These are phyloP conservation scores for Moniliophthora roreri DNA, from an alignment of 1,284 basidiomycete genomes.

Conservation along the genomic window DNA sequence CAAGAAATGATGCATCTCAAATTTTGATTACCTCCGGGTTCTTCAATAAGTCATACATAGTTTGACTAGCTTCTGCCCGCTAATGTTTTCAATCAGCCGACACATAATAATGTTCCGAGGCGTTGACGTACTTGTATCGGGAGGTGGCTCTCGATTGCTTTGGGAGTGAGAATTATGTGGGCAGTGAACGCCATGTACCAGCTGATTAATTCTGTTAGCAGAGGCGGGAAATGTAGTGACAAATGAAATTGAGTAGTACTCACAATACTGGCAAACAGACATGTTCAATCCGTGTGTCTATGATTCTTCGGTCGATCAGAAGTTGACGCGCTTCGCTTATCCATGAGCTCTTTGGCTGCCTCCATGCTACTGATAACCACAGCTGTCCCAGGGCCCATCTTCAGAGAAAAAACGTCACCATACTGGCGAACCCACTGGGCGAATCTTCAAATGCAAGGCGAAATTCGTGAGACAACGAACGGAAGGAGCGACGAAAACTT, in stretches of 20 bases:
- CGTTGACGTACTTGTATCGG: too few relatives aligned
- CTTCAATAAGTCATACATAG: background rate
- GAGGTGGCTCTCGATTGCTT: too few relatives aligned
- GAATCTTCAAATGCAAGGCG: slow-evolving; percentile 18
- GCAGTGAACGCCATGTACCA: too few relatives aligned
- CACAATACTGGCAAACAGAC: slow-evolving; percentile 3
- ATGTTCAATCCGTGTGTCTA: slow-evolving; percentile 14
- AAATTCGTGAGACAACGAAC: background rate
- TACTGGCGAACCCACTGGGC: slow-evolving; percentile 26
- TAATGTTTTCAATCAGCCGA: background rate
- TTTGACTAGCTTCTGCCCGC: slow-evolving; percentile 19
- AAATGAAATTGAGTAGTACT: background rate
- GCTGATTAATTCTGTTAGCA: too few relatives aligned
- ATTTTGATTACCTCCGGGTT: background rate
- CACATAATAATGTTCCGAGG: too few relatives aligned
- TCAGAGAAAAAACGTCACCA: slow-evolving; percentile 27
- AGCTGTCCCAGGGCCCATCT: slow-evolving; percentile 22
- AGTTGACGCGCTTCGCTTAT: slow-evolving; percentile 21
- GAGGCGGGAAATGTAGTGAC: too few relatives aligned
- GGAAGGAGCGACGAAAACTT: background rate
- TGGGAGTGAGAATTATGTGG: too few relatives aligned
- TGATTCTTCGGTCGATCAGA: slow-evolving; percentile 23
- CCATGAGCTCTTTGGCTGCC: slow-evolving; percentile 25
- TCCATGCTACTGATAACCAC: slow-evolving; percentile 24
- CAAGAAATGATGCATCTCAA: background rate